Conservation (phyloP, 2,329 filamentous ascomycete genomes). For the Stromatinia cepivora region DNA sequence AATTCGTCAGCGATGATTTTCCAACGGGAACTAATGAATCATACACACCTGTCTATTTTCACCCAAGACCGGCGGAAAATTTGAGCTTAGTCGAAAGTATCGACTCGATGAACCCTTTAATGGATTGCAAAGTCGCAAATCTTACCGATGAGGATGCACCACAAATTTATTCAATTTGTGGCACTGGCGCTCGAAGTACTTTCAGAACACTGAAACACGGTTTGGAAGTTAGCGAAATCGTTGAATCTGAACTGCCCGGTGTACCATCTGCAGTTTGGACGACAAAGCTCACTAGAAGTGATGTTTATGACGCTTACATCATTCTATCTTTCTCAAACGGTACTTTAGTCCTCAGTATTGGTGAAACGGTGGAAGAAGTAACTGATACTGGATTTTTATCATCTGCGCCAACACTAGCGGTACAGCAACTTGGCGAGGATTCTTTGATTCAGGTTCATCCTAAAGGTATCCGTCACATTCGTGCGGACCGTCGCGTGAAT, state of each 20-base stretch:
- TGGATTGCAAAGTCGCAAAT: slow-evolving; percentile 91
- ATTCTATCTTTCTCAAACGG: slow-evolving; percentile 89
- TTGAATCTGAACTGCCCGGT: slow-evolving; percentile 88
- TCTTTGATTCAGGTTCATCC: slow-evolving; percentile 92
- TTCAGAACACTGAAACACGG: slow-evolving; percentile 94
- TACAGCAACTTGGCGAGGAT: slow-evolving; percentile 92
- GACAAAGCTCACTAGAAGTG: slow-evolving; percentile 76
- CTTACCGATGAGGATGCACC: slow-evolving; percentile 89
- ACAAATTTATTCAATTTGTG: slow-evolving; percentile 92
- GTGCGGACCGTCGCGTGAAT: slow-evolving; percentile 73
- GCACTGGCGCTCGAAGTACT: slow-evolving; percentile 81
- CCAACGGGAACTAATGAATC: slow-evolving; percentile 70
- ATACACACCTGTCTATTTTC: slow-evolving; percentile 82
- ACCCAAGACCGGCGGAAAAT: slow-evolving; percentile 76
- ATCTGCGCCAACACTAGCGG: slow-evolving; percentile 83
- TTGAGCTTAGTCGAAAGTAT: slow-evolving; percentile 82
- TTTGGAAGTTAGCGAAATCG: slow-evolving; percentile 88
- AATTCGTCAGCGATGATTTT: slow-evolving; percentile 82
- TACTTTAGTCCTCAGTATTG: slow-evolving; percentile 90
- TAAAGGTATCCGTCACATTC: slow-evolving; percentile 91
- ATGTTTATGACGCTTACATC: slow-evolving; percentile 91
- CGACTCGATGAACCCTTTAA: slow-evolving; percentile 84
- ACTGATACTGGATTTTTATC: slow-evolving; percentile 90
- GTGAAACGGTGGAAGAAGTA: slow-evolving; percentile 94
- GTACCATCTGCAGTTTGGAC: slow-evolving; percentile 95